Evolutionary conservation across 1,284 basidiomycete genomes (phyloP), one percentile per base, ranked within the genome.

Genomic region (Tetrapyrgos nigripes): DNA sequence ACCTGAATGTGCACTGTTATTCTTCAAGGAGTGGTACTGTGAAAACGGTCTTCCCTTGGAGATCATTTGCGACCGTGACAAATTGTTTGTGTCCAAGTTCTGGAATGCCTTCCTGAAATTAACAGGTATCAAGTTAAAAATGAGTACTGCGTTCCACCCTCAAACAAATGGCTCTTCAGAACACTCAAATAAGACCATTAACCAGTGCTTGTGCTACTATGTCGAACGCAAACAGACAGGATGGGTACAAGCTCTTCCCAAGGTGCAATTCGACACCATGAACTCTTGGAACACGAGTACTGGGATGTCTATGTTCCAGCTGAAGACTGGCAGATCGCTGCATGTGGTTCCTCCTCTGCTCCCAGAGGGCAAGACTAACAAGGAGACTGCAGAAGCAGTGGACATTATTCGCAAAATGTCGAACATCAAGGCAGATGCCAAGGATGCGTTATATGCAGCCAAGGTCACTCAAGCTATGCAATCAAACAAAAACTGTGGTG

Each of bases 201-300:
- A n/a, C n/a, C 75, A 78, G 35, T 56, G 57, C 21, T 47, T 80
- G 0, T 66, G 69, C 2, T 73, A 68, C 51, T 70, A 73, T 59
- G 66, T 73, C 0, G 64, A 69, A 14, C 67, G 72, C 29, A 63
- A 75, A 27, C 80, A 79, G 55, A 64, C 65, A 44, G 70, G 76
- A 13, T 82, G 79, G 78, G 52, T 62, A 0, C 23, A 55, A 0
- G 65, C 71, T 0, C 64, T 82, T 0, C 76, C 75, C 0, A 47
- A 67, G 0, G 69, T 79, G 0, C 69, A 70, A 27, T 81, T 81
- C 51, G 64, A 69, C 2, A 73, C 77, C 31, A 81, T 81, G 71
- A 78, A 77, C 51, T 64, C 67, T 0, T 45, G 69, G 0, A 75
- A 64, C 24, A 46, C 47, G 49, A 66, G 73, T n/a, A 80, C 75